These are phyloP conservation scores for Trichoderma endophyticum DNA, from an alignment of 2,329 filamentous ascomycete genomes.

Conservation along the genomic window DNA sequence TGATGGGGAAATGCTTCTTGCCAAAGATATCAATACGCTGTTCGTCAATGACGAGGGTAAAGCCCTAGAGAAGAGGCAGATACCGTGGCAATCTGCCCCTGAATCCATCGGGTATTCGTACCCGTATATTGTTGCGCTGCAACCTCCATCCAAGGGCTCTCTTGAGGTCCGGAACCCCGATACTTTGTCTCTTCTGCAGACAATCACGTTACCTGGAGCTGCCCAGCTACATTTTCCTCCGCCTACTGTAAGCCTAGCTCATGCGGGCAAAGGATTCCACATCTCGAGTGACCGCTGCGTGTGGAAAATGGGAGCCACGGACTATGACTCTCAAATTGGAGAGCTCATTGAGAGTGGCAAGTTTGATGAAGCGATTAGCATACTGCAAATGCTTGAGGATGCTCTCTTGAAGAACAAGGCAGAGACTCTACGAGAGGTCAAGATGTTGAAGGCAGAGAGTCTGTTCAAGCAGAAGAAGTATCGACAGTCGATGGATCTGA, in stretches of 20 bases:
- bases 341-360: slow-evolving; percentile 70
- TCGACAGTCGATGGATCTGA: slow-evolving; percentile 81
- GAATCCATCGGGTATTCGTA: slow-evolving; percentile 95
- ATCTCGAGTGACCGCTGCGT: slow-evolving; percentile 87
- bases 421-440: slow-evolving; percentile 76
- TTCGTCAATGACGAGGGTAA: slow-evolving; percentile 86
- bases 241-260: slow-evolving; percentile 88
- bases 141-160: slow-evolving; percentile 75
- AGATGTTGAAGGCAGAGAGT: slow-evolving; percentile 84
- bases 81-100: slow-evolving; percentile 87
- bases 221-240: slow-evolving; percentile 87
- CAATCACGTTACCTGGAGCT: slow-evolving; percentile 75
- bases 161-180: slow-evolving; percentile 91
- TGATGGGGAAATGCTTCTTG: slow-evolving; percentile 83
- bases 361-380: slow-evolving; percentile 88
- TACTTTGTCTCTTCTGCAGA: slow-evolving; percentile 85
- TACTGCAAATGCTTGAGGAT: slow-evolving; percentile 87
- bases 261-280: slow-evolving; percentile 93
- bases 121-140: slow-evolving; percentile 86
- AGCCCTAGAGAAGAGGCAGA: slow-evolving; percentile 75
- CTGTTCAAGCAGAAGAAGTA: slow-evolving; percentile 83
- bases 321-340: slow-evolving; percentile 86
- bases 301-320: slow-evolving; percentile 92
- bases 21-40: slow-evolving; percentile 94
- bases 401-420: slow-evolving; percentile 81